Evolutionary conservation across 1,139 yeast genomes (phyloP).

Genomic region (Pneumocystis canis): DNA sequence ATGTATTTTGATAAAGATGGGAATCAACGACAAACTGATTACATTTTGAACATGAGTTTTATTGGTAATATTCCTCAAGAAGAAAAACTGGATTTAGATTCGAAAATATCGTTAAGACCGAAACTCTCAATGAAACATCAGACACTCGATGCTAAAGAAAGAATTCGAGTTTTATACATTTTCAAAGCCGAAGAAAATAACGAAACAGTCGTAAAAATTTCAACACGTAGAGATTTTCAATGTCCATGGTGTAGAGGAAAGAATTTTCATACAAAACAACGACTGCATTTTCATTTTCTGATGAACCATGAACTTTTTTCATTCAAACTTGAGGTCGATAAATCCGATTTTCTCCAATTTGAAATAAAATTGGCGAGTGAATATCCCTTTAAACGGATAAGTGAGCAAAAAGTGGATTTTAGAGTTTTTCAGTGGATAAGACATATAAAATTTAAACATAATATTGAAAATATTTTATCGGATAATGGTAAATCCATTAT

Average conservation of each 20-base stretch:
- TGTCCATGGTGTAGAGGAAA: slow-evolving; percentile 14
- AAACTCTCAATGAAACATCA: neutral
- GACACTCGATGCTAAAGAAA: neutral
- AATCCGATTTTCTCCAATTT: slow-evolving; percentile 9
- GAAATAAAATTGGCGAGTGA: slow-evolving; percentile 11
- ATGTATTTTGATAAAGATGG: neutral
- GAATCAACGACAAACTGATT: neutral
- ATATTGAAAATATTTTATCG: slow-evolving; percentile 5
- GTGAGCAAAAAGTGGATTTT: slow-evolving; percentile 9
- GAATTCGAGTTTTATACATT: slow-evolving; percentile 10
- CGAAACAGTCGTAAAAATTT: slow-evolving; percentile 5
- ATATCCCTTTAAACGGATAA: slow-evolving; percentile 11
- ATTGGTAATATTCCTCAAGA: neutral
- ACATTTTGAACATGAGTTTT: neutral
- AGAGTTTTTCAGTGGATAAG: slow-evolving; percentile 12
- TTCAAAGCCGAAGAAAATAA: slow-evolving; percentile 9
- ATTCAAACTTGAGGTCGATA: slow-evolving; percentile 11
- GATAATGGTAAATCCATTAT: slow-evolving; percentile 13
- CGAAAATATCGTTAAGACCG: neutral
- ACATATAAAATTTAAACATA: slow-evolving; percentile 8
- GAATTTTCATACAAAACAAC: slow-evolving; percentile 6
- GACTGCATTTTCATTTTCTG: slow-evolving; percentile 13
- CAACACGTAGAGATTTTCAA: slow-evolving; percentile 7
- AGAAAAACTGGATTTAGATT: neutral
- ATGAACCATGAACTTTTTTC: slow-evolving; percentile 13